A percentile compares a stretch with the other conserved stretches of the same genome.
Conservation (phyloP, 805 yeast genomes). For the Starmera amethionina region DNA sequence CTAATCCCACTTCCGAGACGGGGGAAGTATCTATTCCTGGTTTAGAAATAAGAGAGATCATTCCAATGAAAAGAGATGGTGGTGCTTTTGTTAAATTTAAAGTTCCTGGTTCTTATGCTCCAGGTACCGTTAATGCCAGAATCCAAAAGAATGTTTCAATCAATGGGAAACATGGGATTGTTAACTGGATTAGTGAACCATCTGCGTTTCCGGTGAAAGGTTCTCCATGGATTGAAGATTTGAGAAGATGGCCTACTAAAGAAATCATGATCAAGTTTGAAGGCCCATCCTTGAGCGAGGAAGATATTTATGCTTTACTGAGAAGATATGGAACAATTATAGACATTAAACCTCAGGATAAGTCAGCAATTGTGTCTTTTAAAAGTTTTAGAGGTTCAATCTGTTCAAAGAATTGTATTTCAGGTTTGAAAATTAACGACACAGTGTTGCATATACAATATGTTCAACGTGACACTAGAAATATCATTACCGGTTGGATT, state of each 20-base stretch:
- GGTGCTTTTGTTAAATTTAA: slow-evolving; percentile 83
- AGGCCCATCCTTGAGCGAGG: slow-evolving; percentile 71
- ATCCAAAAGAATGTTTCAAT: slow-evolving; percentile 37
- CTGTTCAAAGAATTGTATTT: slow-evolving; percentile 82
- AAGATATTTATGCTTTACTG: slow-evolving; percentile 68
- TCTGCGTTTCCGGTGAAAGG: slow-evolving; percentile 74
- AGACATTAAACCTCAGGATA: slow-evolving; percentile 55
- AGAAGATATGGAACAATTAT: slow-evolving; percentile 80
- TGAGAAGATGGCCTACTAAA: slow-evolving; percentile 64
- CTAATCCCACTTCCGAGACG: slow-evolving; percentile 23
- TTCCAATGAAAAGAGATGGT: slow-evolving; percentile 76
- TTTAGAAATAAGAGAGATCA: slow-evolving; percentile 44
- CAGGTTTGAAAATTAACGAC: slow-evolving; percentile 59
- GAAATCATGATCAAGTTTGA: slow-evolving; percentile 59
- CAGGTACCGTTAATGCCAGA: slow-evolving; percentile 42
- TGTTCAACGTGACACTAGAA: slow-evolving; percentile 43
- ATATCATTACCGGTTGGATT: slow-evolving; percentile 46
- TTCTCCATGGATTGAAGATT: slow-evolving; percentile 92
- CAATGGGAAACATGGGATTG: slow-evolving; percentile 26
- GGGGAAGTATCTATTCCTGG: slow-evolving; percentile 26
- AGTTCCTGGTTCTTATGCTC: slow-evolving; percentile 41
- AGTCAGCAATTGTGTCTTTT: slow-evolving; percentile 44
- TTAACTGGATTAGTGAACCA: slow-evolving; percentile 38
- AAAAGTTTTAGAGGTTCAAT: slow-evolving; percentile 57
- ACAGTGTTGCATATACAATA: slow-evolving; percentile 70